phyloP scores from a whole-genome alignment of 257 asterid genomes.

The Solanum bulbocastanum region DNA sequence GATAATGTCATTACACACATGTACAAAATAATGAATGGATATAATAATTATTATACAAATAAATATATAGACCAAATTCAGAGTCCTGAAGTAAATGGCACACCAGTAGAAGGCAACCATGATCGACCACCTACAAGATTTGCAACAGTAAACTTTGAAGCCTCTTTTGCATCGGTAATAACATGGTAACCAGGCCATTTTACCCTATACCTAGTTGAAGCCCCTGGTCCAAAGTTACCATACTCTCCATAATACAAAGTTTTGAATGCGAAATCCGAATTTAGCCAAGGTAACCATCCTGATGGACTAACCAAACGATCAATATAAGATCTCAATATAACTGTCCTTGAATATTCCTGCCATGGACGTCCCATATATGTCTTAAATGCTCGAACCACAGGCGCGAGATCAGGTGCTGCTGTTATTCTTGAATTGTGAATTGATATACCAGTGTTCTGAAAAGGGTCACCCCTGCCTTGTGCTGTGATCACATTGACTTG shows the following conservation, averaged over 20 bases:
- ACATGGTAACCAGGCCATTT: conserved; percentile 18
- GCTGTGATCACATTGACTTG: conserved; percentile 19
- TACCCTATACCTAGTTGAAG: conserved; percentile 3
- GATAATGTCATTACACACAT: neutral
- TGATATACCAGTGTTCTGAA: conserved; percentile 5
- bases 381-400: neutral
- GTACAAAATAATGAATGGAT: neutral
- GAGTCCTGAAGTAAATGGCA: conserved; percentile 9
- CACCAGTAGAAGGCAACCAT: conserved; percentile 14
- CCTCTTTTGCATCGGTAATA: conserved; percentile 1
- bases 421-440: neutral
- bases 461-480: conserved; percentile 13
- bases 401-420: conserved; percentile 8
- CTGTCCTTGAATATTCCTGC: conserved; percentile 11
- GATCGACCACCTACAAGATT: conserved; percentile 10
- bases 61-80: neutral
- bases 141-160: conserved; percentile 9
- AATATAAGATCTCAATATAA: conserved; percentile 2
- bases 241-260: conserved; percentile 22
- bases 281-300: conserved; percentile 20
- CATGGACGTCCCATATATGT: conserved; percentile 31
- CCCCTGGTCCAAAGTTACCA: conserved; percentile 15
- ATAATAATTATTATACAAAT: neutral
- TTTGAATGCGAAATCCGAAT: neutral
- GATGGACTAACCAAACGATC: conserved; percentile 1